phyloP scores from a whole-genome alignment of 129 eudicot genomes.

The Chrysanthemum makinoi region DNA sequence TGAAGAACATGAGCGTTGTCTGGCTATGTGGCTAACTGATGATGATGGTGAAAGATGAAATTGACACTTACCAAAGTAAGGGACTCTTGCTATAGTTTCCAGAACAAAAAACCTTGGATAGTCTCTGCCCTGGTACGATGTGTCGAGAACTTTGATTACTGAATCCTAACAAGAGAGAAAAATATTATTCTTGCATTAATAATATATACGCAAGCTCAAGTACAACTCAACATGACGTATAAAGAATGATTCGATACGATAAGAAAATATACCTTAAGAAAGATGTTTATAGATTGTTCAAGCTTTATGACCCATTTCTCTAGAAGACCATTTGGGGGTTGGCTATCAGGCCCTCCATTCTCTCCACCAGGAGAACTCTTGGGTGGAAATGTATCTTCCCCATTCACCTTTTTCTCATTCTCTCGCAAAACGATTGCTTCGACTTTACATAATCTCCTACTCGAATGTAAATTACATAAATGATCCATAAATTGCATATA shows the following conservation, averaged over 20 bases:
- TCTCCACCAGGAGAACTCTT: slow-evolving; percentile 43
- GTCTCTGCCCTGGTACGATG: slow-evolving; percentile 78
- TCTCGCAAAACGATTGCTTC: slow-evolving; percentile 57
- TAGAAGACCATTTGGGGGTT: slow-evolving; percentile 35
- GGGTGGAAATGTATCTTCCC: slow-evolving; percentile 67
- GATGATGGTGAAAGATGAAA: neutral
- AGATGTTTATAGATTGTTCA: slow-evolving; percentile 79
- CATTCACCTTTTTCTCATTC: slow-evolving; percentile 60
- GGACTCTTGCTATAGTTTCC: slow-evolving; percentile 98
- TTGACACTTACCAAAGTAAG: slow-evolving; percentile 78
- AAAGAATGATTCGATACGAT: too few relatives aligned
- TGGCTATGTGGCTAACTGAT: neutral
- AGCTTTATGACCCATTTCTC: slow-evolving; percentile 62
- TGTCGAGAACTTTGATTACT: slow-evolving; percentile 89
- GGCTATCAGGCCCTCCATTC: slow-evolving; percentile 28
- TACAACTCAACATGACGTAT: too few relatives aligned
- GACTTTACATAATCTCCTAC: slow-evolving; percentile 44
- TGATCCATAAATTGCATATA: neutral
- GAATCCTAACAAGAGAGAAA: slow-evolving; percentile 60
- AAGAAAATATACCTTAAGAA: slow-evolving; percentile 47
- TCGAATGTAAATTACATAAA: too few relatives aligned
- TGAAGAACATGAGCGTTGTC: neutral
- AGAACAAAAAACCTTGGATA: slow-evolving; percentile 91
- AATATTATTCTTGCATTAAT: slow-evolving; percentile 1
- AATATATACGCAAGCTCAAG: too few relatives aligned